These are phyloP conservation scores for Podila epigama DNA, from an alignment of 192 early-diverging fungal species.

Conservation along the genomic window DNA sequence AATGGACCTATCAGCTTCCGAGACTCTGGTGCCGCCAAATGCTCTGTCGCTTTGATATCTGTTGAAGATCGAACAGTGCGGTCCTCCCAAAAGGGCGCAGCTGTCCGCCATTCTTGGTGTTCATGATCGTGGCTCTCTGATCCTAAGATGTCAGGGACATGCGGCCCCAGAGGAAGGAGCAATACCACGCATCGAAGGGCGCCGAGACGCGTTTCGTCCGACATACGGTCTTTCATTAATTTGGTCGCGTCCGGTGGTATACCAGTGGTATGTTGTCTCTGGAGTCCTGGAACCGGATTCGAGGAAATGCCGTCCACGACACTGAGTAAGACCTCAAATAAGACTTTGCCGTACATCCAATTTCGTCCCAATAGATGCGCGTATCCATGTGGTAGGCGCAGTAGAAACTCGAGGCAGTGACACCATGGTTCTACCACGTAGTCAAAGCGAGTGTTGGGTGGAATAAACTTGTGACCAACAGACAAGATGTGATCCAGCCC, in stretches of 20 bases:
- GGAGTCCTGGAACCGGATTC: neutral
- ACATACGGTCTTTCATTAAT: constrained; percentile 11
- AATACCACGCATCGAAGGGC: constrained; percentile 23
- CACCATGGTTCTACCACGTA: constrained; percentile 35
- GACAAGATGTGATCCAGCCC: constrained; percentile 20
- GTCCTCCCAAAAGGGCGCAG: neutral
- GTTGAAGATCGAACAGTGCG: neutral
- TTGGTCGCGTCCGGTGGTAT: neutral
- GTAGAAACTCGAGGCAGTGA: constrained; percentile 22
- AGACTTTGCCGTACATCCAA: constrained; percentile 8
- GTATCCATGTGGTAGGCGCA: constrained; percentile 28
- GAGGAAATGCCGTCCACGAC: constrained; percentile 22
- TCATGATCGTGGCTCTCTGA: neutral
- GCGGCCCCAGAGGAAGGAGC: constrained; percentile 11
- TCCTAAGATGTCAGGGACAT: neutral
- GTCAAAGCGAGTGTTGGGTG: constrained; percentile 25
- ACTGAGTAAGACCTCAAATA: constrained; percentile 20
- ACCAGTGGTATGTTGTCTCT: neutral
- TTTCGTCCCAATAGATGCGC: constrained; percentile 2
- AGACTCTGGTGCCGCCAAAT: constrained; percentile 5
- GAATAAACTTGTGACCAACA: constrained; percentile 18
- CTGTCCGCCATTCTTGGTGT: neutral
- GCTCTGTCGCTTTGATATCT: constrained; percentile 9
- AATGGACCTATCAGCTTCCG: constrained; percentile 5
- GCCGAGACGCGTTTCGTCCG: constrained; percentile 27